A percentile compares a stretch with the other conserved stretches of the same genome.
These are phyloP conservation scores for Collybia nuda DNA, from an alignment of 768 basidiomycete genomes.

Conservation along the genomic window DNA sequence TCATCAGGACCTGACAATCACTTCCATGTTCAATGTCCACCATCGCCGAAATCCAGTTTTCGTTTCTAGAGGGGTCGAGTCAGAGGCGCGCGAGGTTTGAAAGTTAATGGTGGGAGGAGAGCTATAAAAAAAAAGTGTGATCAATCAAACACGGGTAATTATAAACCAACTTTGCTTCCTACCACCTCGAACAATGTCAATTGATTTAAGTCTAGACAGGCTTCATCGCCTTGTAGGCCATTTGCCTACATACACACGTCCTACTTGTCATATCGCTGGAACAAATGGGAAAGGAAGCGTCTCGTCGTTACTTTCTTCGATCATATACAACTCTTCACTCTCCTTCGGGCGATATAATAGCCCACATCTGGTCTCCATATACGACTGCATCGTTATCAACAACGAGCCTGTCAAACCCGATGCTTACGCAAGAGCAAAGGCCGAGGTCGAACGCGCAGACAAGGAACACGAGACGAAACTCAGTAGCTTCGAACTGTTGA, in stretches of 20 bases:
- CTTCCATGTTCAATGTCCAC: no score
- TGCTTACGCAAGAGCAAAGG: slow-evolving; percentile 46
- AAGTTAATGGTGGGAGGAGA: no score
- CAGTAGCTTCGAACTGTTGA: slow-evolving; percentile 83
- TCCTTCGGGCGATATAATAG: slow-evolving; percentile 86
- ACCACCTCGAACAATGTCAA: slow-evolving; percentile 43
- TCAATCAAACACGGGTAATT: no score
- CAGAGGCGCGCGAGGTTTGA: no score
- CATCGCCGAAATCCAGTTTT: no score
- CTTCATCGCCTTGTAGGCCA: slow-evolving; percentile 49
- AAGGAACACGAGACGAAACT: slow-evolving; percentile 41
- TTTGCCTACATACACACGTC: slow-evolving; percentile 67
- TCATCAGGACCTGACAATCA: no score
- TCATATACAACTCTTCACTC: slow-evolving; percentile 56
- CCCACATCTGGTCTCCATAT: slow-evolving; percentile 80
- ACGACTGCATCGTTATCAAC: slow-evolving; percentile 77
- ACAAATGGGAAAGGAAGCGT: slow-evolving; percentile 99
- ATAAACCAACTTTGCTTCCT: slow-evolving; percentile 3
- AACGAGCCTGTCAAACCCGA: slow-evolving; percentile 46
- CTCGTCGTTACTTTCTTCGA: slow-evolving; percentile 77
- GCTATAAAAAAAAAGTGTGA: no score
- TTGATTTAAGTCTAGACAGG: slow-evolving; percentile 67
- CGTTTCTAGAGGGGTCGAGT: no score
- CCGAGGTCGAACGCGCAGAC: slow-evolving; percentile 49
- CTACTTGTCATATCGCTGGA: slow-evolving; percentile 88